phyloP scores from a whole-genome alignment of 352 stramenopile genomes.

The Globisporangium iwayamae region DNA sequence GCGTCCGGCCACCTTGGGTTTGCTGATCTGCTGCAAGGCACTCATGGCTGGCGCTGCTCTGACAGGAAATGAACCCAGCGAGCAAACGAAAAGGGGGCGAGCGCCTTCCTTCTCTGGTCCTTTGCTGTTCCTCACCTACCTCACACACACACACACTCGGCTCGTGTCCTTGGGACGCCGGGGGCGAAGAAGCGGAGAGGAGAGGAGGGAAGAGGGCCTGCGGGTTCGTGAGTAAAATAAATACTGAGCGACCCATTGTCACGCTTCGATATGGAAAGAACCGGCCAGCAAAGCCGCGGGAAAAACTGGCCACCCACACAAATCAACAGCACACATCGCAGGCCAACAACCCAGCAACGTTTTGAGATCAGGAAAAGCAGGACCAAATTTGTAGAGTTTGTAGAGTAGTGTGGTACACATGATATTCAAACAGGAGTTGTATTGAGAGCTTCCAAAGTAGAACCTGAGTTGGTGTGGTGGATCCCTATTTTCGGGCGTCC shows the following conservation, averaged over 20 bases:
- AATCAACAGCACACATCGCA: conserved; percentile 6
- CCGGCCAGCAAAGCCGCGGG: not conserved
- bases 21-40: not conserved
- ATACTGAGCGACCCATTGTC: conserved; percentile 24
- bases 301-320: conserved; percentile 12
- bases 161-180: not conserved
- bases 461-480: conserved; percentile 1
- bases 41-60: not conserved
- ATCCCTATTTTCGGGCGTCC: not conserved
- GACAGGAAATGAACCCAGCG: not conserved
- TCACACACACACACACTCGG: not conserved
- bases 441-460: not conserved
- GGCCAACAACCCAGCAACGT: not conserved
- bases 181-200: not conserved
- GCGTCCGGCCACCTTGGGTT: conserved; percentile 10
- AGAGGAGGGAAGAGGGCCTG: conserved; percentile 9
- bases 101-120: conserved; percentile 11
- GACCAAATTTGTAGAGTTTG: not conserved
- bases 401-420: conserved; percentile 3
- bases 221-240: conserved; percentile 33
- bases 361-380: conserved; percentile 10
- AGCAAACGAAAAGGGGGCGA: not conserved
- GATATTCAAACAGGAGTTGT: not conserved
- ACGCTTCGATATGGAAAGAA: conserved; percentile 13
- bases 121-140: conserved; percentile 1